phyloP scores from a whole-genome alignment of 768 basidiomycete genomes.

The Strobilomyces dryophilus region DNA sequence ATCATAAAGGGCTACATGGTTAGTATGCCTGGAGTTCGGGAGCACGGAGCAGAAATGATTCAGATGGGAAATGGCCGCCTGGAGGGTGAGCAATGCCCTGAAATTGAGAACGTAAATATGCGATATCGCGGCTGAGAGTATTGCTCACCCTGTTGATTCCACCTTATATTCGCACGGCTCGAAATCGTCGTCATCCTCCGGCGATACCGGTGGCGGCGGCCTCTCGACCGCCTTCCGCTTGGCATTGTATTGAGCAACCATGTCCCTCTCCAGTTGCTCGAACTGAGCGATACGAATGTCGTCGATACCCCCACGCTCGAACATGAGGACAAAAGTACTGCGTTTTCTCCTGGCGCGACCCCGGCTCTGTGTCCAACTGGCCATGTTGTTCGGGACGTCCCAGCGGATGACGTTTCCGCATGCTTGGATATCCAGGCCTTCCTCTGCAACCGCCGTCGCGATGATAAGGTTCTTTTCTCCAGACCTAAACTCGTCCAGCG shows the following conservation, averaged over 20 bases:
- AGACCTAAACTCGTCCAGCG: conserved; percentile 57
- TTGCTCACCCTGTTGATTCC: conserved; percentile 58
- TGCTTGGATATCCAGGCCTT: conserved; percentile 80
- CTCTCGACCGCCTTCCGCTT: conserved; percentile 15
- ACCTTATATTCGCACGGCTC: conserved; percentile 45
- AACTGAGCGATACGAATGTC: conserved; percentile 47
- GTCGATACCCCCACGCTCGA: conserved; percentile 42
- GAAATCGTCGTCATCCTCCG: conserved; percentile 23
- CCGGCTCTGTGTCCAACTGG: conserved; percentile 79
- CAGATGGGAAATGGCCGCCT: conserved; percentile 66
- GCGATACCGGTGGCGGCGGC: conserved; percentile 5
- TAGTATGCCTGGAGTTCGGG: no score
- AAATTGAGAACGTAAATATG: not conserved
- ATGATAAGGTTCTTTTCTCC: conserved; percentile 72
- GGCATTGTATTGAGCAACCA: conserved; percentile 60
- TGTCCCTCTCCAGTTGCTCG: conserved; percentile 52
- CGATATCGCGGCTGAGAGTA: not conserved
- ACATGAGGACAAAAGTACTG: conserved; percentile 75
- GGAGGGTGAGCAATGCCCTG: conserved; percentile 70
- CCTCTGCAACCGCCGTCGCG: conserved; percentile 79
- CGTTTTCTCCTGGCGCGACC: conserved; percentile 67
- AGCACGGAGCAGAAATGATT: conserved; percentile 73
- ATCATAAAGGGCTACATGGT: no score
- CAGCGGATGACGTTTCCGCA: conserved; percentile 83
- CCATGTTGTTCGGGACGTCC: conserved; percentile 71